Evolutionary conservation across 257 asterid genomes (phyloP).

Genomic region (Primulina huaijiensis): DNA sequence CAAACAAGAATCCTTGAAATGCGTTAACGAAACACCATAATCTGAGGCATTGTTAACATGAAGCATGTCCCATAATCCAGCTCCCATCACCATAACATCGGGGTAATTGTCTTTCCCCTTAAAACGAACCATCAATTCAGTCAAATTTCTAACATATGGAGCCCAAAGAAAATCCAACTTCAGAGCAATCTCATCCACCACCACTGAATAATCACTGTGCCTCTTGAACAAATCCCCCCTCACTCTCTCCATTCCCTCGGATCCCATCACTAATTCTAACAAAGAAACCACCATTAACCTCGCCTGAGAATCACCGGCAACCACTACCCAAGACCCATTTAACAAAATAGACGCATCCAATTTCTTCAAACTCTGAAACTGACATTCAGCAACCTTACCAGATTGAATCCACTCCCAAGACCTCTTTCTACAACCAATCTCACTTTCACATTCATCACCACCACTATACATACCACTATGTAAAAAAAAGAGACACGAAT

Average conservation of each 20-base stretch:
- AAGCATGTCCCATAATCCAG: conserved; percentile 95
- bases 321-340: conserved; percentile 89
- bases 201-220: conserved; percentile 73
- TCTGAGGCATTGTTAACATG: conserved; percentile 61
- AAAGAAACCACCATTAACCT: conserved; percentile 76
- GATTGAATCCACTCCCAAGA: conserved; percentile 73
- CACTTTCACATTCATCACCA: conserved; percentile 33
- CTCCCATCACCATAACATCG: conserved; percentile 82
- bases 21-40: conserved; percentile 47
- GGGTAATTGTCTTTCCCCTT: conserved; percentile 49
- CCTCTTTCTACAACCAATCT: conserved; percentile 25
- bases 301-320: conserved; percentile 93
- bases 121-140: conserved; percentile 41
- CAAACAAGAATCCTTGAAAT: conserved; percentile 52
- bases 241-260: conserved; percentile 45
- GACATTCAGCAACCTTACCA: conserved; percentile 53
- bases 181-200: conserved; percentile 74
- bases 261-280: conserved; percentile 68
- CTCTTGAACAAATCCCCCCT: conserved; percentile 80
- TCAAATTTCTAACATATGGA: conserved; percentile 67
- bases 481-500: conserved; percentile 62
- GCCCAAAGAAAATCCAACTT: conserved; percentile 92
- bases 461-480: conserved; percentile 43
- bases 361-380: conserved; percentile 60
- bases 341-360: conserved; percentile 73